Evolutionary conservation across 768 basidiomycete species (phyloP).

Genomic region (Chalciporus sphaerocephalus): DNA sequence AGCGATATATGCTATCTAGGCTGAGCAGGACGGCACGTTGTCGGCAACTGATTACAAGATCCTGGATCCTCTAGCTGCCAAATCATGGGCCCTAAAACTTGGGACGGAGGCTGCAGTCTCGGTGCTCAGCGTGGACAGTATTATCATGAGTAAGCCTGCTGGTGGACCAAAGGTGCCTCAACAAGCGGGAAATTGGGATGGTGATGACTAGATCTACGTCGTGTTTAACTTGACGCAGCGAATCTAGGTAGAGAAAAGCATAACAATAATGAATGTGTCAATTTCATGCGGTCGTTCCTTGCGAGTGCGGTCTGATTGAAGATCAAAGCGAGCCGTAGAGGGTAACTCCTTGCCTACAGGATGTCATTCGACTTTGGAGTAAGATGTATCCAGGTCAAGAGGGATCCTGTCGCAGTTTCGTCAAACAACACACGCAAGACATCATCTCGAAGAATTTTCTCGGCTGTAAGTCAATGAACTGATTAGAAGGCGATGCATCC

Average conservation of each 20-base stretch:
- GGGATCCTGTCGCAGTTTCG: too few species aligned
- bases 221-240: constrained; percentile 5
- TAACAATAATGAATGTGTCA: neutral
- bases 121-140: constrained; percentile 92
- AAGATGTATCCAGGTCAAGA: too few species aligned
- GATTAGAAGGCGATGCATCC: too few species aligned
- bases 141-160: constrained; percentile 95
- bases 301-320: too few species aligned
- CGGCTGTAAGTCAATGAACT: too few species aligned
- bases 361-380: too few species aligned
- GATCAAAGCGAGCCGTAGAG: too few species aligned
- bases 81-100: constrained; percentile 85
- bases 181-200: constrained; percentile 85
- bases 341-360: too few species aligned
- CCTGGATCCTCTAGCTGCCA: constrained; percentile 84
- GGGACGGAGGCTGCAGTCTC: constrained; percentile 89
- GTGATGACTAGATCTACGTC: constrained; percentile 42
- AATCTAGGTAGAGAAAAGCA: neutral
- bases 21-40: constrained; percentile 76
- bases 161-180: constrained; percentile 86
- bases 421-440: too few species aligned
- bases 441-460: too few species aligned
- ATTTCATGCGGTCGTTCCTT: too few species aligned
- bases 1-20: constrained; percentile 45
- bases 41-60: constrained; percentile 59